Evolutionary conservation across 208 protist species (phyloP), one percentile per base, ranked within the genome.

Genomic region (Acanthamoeba royreba): DNA sequence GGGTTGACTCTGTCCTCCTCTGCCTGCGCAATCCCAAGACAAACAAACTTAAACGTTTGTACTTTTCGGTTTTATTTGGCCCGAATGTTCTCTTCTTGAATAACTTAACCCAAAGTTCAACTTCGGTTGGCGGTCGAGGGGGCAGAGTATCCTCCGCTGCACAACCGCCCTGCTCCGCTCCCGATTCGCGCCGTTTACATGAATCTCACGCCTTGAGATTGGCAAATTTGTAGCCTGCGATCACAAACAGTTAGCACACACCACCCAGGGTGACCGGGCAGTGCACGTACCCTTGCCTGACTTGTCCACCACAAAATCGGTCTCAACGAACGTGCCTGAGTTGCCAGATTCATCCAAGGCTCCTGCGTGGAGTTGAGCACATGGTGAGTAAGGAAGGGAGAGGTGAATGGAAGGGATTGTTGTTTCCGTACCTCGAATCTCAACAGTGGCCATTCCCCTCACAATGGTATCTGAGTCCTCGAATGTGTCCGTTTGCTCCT

Each of bases 381-480:
- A n/a, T n/a, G n/a, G n/a, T n/a, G n/a, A n/a, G 22, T 31, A 4
- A 47, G 42, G n/a, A n/a, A n/a, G n/a, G n/a, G n/a, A n/a, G n/a
- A n/a, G n/a, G n/a, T n/a, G n/a, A n/a, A n/a, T n/a, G n/a, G n/a
- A n/a, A n/a, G n/a, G n/a, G n/a, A n/a, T n/a, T n/a, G n/a, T n/a
- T n/a, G n/a, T n/a, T n/a, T n/a, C n/a, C n/a, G n/a, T n/a, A 85
- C 83, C 83, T 91, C 85, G 33, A 22, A 91, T 91, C 43, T 91
- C 85, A 28, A 91, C 85, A 28, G 85, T 91, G 25, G 52, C 55
- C 55, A 91, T 72, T 17, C 85, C 52, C 53, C 55, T 19, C 55
- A 91, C 85, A 17, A 91, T 91, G 13, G 85, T 91, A 33, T 72
- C 85, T 0, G 85, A 91, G 19, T 91, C 85, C 52, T 91, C 85